Base-by-base conservation (phyloP, 495 filamentous ascomycete genomes). In the Hypoxylon cercidicola region DNA sequence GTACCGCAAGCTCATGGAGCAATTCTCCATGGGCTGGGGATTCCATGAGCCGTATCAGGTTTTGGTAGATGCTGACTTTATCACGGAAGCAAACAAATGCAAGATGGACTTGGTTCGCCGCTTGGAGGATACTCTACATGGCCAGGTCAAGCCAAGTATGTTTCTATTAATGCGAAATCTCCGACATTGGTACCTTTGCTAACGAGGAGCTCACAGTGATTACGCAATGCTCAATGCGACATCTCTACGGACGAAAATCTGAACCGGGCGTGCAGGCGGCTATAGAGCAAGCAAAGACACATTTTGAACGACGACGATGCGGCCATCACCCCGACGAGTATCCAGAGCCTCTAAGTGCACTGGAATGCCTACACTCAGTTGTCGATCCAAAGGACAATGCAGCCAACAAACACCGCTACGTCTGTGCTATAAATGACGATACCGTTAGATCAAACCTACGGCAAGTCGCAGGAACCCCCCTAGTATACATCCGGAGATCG, bases 31-130 rank as follows among this genome's bases (percentile, higher is more conserved):
- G 61, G 85, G 82, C 46, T 96, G 93, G 65, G 88, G 89, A 19
- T 97, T 97, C 75, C 91, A 93, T 55, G 90, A 93, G 73, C 92
- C 94, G 5, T 98, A 97, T 73, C 94, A 98, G 80, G 89, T 98
- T 15, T 84, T 98, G 34, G 86, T 95, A 46, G 93, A 97, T 71
- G 88, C 92, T 20, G 88, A 90, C 49, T 88, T 97, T 55, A 80
- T 97, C 25, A 82, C 82, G 64, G 89, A 91, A 69, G 84, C 90
- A 6, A 84, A 87, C 50, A 80, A 79, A 51, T 92, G 88, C 79
- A 93, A 91, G 70, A 94, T 96, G 89, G 89, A 93, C 37, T 77
- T 96, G 19, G 73, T 89, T n/a, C 79, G 78, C 21, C 83, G 85
- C 0, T 80, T 97, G 43, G 87, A 93, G 71, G 80, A 87, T 18